Conservation (phyloP, 2,329 filamentous ascomycete species). For the Aspergillus sp. region DNA sequence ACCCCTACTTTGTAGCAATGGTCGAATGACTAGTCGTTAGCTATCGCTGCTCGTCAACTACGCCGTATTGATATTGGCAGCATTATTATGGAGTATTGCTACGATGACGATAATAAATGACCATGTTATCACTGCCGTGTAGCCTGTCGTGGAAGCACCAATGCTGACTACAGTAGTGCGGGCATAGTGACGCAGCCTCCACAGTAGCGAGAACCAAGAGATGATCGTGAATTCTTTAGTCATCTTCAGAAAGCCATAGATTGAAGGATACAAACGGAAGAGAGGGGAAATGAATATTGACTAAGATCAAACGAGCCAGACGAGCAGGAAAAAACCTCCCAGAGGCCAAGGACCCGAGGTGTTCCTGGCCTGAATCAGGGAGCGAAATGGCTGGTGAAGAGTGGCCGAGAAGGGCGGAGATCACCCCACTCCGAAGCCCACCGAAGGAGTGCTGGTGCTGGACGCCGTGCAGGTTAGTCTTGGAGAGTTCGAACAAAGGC, state of each 20-base stretch:
- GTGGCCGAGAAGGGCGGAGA: conserved; percentile 23
- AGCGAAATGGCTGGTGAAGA: conserved; percentile 23
- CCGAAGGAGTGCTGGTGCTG: conserved; percentile 20
- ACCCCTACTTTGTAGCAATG: neutral
- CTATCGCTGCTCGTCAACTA: neutral
- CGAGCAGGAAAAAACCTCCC: conserved; percentile 5
- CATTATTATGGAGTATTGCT: neutral
- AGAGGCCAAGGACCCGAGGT: conserved; percentile 24
- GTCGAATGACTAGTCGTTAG: neutral
- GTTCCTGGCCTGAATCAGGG: conserved; percentile 24
- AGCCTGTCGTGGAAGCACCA: conserved; percentile 3
- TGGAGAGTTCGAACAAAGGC: conserved; percentile 1
- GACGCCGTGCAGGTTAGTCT: conserved; percentile 13
- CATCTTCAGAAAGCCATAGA: neutral
- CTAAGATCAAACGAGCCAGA: conserved; percentile 3
- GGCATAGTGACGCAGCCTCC: conserved; percentile 10
- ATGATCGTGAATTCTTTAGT: neutral
- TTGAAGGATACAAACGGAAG: neutral
- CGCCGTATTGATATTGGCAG: neutral
- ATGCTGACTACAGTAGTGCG: conserved; percentile 12
- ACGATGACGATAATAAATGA: neutral
- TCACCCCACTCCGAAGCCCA: conserved; percentile 24
- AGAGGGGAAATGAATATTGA: neutral
- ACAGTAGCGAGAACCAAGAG: conserved; percentile 1
- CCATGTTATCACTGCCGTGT: conserved; percentile 5